Base-by-base conservation (phyloP, 805 yeast species). In the Candida easanensis region DNA sequence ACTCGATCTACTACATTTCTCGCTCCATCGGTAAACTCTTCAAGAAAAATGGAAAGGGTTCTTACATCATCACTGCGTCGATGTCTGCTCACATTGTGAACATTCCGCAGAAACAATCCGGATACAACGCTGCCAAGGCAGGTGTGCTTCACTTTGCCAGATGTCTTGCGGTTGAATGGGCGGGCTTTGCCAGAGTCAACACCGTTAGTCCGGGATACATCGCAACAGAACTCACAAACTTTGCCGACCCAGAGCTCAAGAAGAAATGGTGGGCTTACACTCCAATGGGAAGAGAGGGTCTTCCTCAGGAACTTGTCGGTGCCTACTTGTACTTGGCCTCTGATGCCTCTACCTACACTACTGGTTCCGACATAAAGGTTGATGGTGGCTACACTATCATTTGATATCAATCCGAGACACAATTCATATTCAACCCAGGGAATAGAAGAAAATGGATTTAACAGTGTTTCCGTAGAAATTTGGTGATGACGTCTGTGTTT, bases 41-140 rank as follows among this genome's bases (percentile, higher is more conserved):
- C 73, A 77, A 78, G 62, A 68, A 75, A 56, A 88, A 86, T 58
- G 88, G 89, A 15, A 66, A 63, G 49, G 97, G 97, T 25, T 81
- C 93, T 1, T 71, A 88, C 53, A 79, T 89, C 54, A 74, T 86
- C 63, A 89, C 97, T 8, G 89, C 93, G 5, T 86, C 96, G 23
- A 89, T 89, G 83, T 84, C 95, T 17, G 97, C 85, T 7, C 88
- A 81, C 66, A 80, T 89, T 54, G 95, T 84, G 53, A 89, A 89
- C 63, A 76, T 80, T 45, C 97, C 97, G 15, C 95, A 89, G 64
- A 69, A 76, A 57, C 97, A 89, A 67, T 84, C 95, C 19, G 82
- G 86, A 22, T 88, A 88, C 71, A 88, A 88, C 58, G 88, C 89
- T 13, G 87, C 90, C 49, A 88, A 88, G 70, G 95, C 96, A 32